Evolutionary conservation across 2,329 filamentous ascomycete genomes (phyloP).

Genomic region (Phialemonium atrogriseum): DNA sequence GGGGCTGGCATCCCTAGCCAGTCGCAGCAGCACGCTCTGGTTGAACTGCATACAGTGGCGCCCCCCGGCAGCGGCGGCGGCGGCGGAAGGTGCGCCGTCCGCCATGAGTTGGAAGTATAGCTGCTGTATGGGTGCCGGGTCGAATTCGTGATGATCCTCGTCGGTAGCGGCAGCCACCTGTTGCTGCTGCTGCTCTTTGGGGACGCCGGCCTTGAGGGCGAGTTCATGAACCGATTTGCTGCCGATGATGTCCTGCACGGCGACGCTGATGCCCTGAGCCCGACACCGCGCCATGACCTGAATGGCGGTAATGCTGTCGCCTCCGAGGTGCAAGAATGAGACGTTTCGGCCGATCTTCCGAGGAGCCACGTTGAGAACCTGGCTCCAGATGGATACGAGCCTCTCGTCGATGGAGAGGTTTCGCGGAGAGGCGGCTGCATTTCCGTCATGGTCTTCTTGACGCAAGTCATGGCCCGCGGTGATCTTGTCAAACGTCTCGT

Average conservation of each 20-base stretch:
- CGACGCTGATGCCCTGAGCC: slow-evolving; percentile 17
- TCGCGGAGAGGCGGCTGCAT: not conserved
- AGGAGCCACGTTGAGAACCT: slow-evolving; percentile 26
- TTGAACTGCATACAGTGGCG: too few relatives aligned
- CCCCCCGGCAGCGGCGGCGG: slow-evolving; percentile 7
- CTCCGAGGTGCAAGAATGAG: slow-evolving; percentile 27
- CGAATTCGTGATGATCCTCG: slow-evolving; percentile 24
- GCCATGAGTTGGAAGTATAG: slow-evolving; percentile 28
- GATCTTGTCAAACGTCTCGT: slow-evolving; percentile 24
- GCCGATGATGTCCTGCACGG: slow-evolving; percentile 23
- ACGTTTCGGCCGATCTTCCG: slow-evolving; percentile 19
- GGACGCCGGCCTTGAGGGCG: slow-evolving; percentile 7
- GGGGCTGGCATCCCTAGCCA: slow-evolving; percentile 15
- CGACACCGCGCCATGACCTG: slow-evolving; percentile 29
- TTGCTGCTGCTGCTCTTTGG: not conserved
- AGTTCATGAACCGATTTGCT: slow-evolving; percentile 20
- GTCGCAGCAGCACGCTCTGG: slow-evolving; percentile 31
- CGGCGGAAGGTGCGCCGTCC: slow-evolving; percentile 5
- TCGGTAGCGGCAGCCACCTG: not conserved
- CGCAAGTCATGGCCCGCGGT: slow-evolving; percentile 19
- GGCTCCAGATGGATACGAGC: slow-evolving; percentile 26
- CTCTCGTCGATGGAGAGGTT: slow-evolving; percentile 6
- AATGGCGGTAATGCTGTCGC: slow-evolving; percentile 32
- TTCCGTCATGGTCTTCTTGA: slow-evolving; percentile 16
- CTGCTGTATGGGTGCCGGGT: slow-evolving; percentile 34